phyloP scores from a whole-genome alignment of 805 yeast genomes.

The Cyberlindnera xishuangbannaensis region DNA sequence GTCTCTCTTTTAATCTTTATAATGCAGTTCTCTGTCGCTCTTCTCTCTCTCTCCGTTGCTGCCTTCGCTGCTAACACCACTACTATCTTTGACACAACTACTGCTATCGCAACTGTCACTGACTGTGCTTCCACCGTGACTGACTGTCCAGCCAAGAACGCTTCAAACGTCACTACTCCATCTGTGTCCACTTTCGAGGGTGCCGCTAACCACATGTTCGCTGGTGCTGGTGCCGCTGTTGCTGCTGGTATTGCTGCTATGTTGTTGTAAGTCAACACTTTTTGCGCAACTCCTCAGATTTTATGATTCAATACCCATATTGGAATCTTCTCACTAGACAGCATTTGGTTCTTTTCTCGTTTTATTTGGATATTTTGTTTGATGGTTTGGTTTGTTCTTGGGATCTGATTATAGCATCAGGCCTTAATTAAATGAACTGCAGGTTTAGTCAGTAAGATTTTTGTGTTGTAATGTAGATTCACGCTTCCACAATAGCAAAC shows the following conservation, averaged over 20 bases:
- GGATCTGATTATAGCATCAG: not conserved
- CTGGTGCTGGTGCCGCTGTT: conserved; percentile 27
- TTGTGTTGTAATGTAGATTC: too few species aligned
- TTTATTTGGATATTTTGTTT: not conserved
- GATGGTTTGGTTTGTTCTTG: not conserved
- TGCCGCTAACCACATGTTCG: conserved; percentile 23
- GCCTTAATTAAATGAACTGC: too few species aligned
- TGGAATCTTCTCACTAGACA: not conserved
- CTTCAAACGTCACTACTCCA: conserved; percentile 21
- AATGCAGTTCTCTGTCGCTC: conserved; percentile 30
- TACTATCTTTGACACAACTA: conserved; percentile 10
- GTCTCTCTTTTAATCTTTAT: conserved; percentile 24
- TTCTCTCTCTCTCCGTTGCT: conserved; percentile 23
- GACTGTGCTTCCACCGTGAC: conserved; percentile 16
- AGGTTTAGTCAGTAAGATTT: too few species aligned
- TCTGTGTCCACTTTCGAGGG: conserved; percentile 25
- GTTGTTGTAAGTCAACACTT: conserved; percentile 21
- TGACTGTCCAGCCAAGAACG: conserved; percentile 17
- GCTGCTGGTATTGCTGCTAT: conserved; percentile 26
- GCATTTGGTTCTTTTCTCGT: too few species aligned
- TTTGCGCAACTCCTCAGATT: too few species aligned
- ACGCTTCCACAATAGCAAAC: too few species aligned
- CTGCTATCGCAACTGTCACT: conserved; percentile 15
- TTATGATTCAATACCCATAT: not conserved
- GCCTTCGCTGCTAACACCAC: conserved; percentile 21